These are phyloP conservation scores for Xerocomellus amylosporus DNA, from an alignment of 768 basidiomycete species.

Conservation along the genomic window DNA sequence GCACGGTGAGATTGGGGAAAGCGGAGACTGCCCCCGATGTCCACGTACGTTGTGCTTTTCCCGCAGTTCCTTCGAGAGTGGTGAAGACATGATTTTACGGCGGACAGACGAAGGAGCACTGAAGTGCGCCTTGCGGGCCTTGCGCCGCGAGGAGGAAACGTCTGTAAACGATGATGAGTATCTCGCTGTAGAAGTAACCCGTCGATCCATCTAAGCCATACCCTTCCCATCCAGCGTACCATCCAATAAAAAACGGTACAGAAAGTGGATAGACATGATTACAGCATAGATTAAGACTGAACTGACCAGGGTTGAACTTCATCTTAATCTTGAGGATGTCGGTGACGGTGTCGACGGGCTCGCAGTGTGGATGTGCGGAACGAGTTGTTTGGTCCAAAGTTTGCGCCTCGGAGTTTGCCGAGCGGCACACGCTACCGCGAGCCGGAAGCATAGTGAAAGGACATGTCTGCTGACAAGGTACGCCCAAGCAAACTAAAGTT, in stretches of 20 bases:
- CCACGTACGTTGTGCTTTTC: conserved; percentile 81
- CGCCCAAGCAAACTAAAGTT: conserved; percentile 80
- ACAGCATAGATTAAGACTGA: conserved; percentile 17
- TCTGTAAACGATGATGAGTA: conserved; percentile 50
- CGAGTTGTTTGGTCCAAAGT: conserved; percentile 39
- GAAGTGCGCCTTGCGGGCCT: conserved; percentile 98
- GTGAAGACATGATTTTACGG: conserved; percentile 97
- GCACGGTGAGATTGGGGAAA: background rate
- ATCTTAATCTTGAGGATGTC: conserved; percentile 67
- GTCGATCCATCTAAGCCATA: conserved; percentile 42
- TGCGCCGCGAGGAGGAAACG: conserved; percentile 92
- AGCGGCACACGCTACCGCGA: background rate
- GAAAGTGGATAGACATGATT: conserved; percentile 17
- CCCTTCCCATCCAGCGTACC: conserved; percentile 54
- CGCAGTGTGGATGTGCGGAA: conserved; percentile 19
- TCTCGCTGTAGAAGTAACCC: conserved; percentile 12
- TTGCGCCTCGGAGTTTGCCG: conserved; percentile 28
- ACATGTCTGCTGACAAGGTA: conserved; percentile 45
- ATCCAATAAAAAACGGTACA: conserved; percentile 26
- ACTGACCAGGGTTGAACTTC: conserved; percentile 85
- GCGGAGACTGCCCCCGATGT: background rate
- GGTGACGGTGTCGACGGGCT: conserved; percentile 45
- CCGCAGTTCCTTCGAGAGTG: conserved; percentile 93
- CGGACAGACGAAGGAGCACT: conserved; percentile 90
- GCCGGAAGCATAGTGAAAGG: background rate